Evolutionary conservation across 1,284 basidiomycete species (phyloP).

Genomic region (Heterobasidion parviporum): DNA sequence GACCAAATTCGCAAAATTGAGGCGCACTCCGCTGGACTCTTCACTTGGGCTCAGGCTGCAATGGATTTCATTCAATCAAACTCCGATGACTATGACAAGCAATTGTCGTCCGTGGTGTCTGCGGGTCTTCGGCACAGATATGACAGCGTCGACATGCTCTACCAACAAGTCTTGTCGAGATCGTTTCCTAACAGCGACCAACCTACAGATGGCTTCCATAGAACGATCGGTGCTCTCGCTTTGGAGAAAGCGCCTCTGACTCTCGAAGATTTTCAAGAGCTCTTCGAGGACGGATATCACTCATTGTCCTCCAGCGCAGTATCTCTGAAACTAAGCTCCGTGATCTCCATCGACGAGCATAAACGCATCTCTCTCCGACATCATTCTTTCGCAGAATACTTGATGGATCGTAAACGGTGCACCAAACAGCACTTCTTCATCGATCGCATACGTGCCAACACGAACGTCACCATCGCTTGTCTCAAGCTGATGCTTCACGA

Average conservation of each 20-base stretch:
- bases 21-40: not conserved
- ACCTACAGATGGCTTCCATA: not conserved
- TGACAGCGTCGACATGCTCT: not conserved
- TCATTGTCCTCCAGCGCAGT: not conserved
- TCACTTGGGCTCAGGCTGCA: not conserved
- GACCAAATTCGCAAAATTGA: not conserved
- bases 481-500: conserved; percentile 18
- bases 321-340: not conserved
- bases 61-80: not conserved
- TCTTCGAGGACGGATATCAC: conserved; percentile 2
- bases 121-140: not conserved
- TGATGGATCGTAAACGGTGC: conserved; percentile 7
- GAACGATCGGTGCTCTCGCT: conserved; percentile 2
- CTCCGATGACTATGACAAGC: not conserved
- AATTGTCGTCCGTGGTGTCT: not conserved
- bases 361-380: conserved; percentile 6
- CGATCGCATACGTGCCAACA: conserved; percentile 6
- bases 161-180: not conserved
- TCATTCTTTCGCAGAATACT: conserved; percentile 6
- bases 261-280: conserved; percentile 4
- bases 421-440: conserved; percentile 14
- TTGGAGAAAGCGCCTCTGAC: conserved; percentile 4
- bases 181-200: not conserved
- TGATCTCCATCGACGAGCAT: conserved; percentile 2
- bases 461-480: conserved; percentile 15